phyloP scores from a whole-genome alignment of 495 filamentous ascomycete genomes.

The Staphylotrichum longicolle region DNA sequence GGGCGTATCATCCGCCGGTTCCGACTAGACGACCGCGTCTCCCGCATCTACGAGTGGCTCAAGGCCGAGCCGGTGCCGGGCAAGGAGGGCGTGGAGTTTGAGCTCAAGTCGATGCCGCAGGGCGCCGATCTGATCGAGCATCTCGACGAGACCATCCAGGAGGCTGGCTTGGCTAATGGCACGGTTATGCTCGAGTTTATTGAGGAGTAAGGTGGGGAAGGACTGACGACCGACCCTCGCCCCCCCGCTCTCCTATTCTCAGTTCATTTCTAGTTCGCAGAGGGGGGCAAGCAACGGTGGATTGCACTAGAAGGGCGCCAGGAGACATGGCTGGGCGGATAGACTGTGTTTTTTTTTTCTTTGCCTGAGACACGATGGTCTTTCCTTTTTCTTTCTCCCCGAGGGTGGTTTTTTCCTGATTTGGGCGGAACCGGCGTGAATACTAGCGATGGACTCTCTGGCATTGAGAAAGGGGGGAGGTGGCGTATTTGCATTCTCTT shows the following conservation, averaged over 20 bases:
- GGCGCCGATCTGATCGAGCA: slow-evolving; percentile 77
- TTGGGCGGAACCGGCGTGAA: background rate
- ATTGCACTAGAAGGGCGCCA: slow-evolving; percentile 12
- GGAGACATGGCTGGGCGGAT: background rate
- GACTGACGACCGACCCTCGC: too few species aligned
- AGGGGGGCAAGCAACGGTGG: background rate
- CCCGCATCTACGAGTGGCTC: slow-evolving; percentile 91
- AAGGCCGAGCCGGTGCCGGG: slow-evolving; percentile 78
- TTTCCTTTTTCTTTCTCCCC: too few species aligned
- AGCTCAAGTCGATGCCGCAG: slow-evolving; percentile 67
- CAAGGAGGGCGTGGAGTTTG: slow-evolving; percentile 75
- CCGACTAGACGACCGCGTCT: slow-evolving; percentile 70
- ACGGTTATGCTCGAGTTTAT: slow-evolving; percentile 91
- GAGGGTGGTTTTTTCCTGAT: background rate
- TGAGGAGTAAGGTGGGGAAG: slow-evolving; percentile 48
- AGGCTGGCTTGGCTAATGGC: slow-evolving; percentile 83
- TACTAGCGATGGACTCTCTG: background rate
- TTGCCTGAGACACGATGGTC: too few species aligned
- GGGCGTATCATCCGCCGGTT: slow-evolving; percentile 84
- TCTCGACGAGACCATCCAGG: slow-evolving; percentile 68
- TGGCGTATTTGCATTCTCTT: slow-evolving; percentile 6
- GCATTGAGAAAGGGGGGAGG: background rate
- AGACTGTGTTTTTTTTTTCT: background rate
- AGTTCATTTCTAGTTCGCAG: background rate
- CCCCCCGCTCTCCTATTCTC: background rate